Percentiles rank a stretch among this genome's conserved stretches.
Conservation (phyloP, 768 basidiomycete species). For the Serendipita sp. region DNA sequence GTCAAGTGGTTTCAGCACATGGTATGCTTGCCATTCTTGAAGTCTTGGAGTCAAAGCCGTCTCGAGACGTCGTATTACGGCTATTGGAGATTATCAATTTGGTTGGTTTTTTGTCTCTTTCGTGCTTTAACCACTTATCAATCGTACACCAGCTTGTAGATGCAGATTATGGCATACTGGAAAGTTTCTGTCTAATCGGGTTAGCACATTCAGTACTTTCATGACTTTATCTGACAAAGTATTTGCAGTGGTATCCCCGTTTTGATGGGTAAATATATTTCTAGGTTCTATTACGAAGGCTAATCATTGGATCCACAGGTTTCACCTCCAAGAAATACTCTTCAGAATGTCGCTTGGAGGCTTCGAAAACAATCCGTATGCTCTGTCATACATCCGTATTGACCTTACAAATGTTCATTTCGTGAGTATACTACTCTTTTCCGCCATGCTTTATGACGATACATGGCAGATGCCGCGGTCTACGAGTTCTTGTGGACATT, state of each 20-base stretch:
- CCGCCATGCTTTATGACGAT: not conserved
- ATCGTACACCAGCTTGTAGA: slow-evolving; percentile 25
- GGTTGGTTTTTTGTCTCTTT: slow-evolving; percentile 27
- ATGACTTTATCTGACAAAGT: slow-evolving; percentile 6
- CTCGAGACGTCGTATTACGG: slow-evolving; percentile 71
- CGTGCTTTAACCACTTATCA: not conserved
- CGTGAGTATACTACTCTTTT: slow-evolving; percentile 34
- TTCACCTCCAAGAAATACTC: slow-evolving; percentile 92
- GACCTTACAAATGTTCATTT: slow-evolving; percentile 97
- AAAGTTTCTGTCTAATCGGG: slow-evolving; percentile 91
- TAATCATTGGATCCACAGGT: slow-evolving; percentile 24
- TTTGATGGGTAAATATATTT: slow-evolving; percentile 53
- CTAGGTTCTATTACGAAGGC: not conserved
- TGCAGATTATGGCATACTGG: slow-evolving; percentile 67
- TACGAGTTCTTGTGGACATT: slow-evolving; percentile 87
- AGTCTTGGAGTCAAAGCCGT: slow-evolving; percentile 74
- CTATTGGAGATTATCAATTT: slow-evolving; percentile 79
- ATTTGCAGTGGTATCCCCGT: slow-evolving; percentile 71
- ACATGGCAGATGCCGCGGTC: slow-evolving; percentile 63
- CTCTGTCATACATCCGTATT: slow-evolving; percentile 85
- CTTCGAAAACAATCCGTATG: slow-evolving; percentile 83
- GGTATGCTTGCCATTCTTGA: slow-evolving; percentile 92
- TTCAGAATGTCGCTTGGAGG: slow-evolving; percentile 84
- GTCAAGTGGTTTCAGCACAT: slow-evolving; percentile 78
- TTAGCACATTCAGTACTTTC: slow-evolving; percentile 18